phyloP scores from a whole-genome alignment of 345 rosid genomes.

The Heritiera littoralis region DNA sequence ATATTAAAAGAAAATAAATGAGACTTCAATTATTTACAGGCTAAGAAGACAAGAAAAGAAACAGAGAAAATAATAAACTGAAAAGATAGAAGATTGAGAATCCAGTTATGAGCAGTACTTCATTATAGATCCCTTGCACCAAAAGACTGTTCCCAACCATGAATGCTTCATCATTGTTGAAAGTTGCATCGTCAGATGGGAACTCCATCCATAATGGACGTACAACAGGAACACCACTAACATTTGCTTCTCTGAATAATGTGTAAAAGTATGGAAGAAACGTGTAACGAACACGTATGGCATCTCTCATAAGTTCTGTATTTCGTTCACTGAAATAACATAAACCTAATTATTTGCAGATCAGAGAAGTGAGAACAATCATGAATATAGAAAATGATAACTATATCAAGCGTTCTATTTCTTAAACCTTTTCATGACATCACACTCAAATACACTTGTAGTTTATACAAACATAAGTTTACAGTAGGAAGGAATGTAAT shows the following conservation, averaged over 20 bases:
- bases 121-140: constrained; percentile 89
- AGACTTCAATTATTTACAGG: constrained; percentile 7
- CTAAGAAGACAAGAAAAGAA: constrained; percentile 2
- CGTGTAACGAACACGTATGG: constrained; percentile 81
- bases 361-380: background rate
- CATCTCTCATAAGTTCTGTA: constrained; percentile 82
- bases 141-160: constrained; percentile 91
- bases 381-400: background rate
- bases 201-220: constrained; percentile 99
- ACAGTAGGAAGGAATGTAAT: background rate
- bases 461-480: background rate
- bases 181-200: constrained; percentile 83
- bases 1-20: constrained; percentile 20
- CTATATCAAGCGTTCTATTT: background rate
- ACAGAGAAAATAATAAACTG: constrained; percentile 7
- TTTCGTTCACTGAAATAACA: constrained; percentile 68
- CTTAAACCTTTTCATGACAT: constrained; percentile 7
- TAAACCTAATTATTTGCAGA: constrained; percentile 18
- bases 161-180: constrained; percentile 88
- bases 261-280: constrained; percentile 94
- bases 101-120: constrained; percentile 47
- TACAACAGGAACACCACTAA: constrained; percentile 75
- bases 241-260: constrained; percentile 91
- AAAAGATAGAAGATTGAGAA: background rate
- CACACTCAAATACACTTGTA: background rate